Evolutionary conservation across 2,329 filamentous ascomycete species (phyloP).

Genomic region (Fusarium devonianum): DNA sequence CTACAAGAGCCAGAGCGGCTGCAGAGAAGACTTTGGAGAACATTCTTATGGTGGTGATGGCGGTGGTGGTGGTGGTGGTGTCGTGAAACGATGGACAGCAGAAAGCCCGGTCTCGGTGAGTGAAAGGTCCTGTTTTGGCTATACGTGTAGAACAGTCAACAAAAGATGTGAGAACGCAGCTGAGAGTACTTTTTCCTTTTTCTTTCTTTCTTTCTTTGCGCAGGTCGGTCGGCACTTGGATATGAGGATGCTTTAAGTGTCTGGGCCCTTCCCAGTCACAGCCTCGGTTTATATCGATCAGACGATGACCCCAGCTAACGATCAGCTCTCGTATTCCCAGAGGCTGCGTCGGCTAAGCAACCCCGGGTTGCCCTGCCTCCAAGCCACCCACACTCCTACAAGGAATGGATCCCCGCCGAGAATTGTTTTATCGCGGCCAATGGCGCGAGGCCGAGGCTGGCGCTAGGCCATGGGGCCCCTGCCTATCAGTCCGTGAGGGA

Average conservation of each 20-base stretch:
- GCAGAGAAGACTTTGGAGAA: conserved; percentile 22
- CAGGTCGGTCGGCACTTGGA: too few species aligned
- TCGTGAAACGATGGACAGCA: conserved; percentile 13
- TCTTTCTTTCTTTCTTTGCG: too few species aligned
- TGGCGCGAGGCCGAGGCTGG: neutral
- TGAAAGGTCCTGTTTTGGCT: conserved; percentile 5
- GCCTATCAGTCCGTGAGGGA: neutral
- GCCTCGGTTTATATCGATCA: conserved; percentile 30
- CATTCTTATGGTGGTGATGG: conserved; percentile 14
- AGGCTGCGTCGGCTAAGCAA: conserved; percentile 26
- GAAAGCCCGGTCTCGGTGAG: conserved; percentile 6
- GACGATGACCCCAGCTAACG: conserved; percentile 5
- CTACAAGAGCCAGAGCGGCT: conserved; percentile 27
- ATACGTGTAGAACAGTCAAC: conserved; percentile 1
- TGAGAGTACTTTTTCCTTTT: too few species aligned
- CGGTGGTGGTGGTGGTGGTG: neutral
- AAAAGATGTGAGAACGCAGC: conserved; percentile 16
- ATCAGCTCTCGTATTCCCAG: conserved; percentile 19
- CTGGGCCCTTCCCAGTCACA: conserved; percentile 12
- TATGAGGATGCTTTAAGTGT: neutral
- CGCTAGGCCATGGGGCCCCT: neutral
- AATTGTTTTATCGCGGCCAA: conserved; percentile 7
- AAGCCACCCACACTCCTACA: conserved; percentile 12
- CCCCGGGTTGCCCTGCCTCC: conserved; percentile 14
- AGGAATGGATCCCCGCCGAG: conserved; percentile 12